phyloP scores from a whole-genome alignment of 352 stramenopile genomes.

The Globisporangium iwayamae region DNA sequence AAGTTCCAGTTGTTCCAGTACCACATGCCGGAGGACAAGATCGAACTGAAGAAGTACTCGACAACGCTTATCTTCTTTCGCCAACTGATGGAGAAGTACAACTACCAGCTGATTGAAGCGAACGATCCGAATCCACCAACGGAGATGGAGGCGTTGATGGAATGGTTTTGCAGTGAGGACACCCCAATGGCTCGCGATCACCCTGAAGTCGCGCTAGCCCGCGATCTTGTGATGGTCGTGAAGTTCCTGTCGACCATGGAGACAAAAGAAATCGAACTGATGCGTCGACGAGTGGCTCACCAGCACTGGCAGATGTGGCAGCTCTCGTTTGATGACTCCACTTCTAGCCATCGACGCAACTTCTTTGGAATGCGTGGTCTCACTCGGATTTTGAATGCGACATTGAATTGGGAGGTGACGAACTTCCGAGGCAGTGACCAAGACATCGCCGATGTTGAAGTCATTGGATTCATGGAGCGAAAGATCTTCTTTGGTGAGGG shows the following conservation, averaged over 20 bases:
- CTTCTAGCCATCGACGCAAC: conserved; percentile 64
- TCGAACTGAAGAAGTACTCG: conserved; percentile 88
- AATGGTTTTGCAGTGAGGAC: conserved; percentile 83
- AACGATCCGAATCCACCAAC: conserved; percentile 77
- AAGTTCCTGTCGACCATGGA: conserved; percentile 91
- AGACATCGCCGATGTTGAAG: conserved; percentile 87
- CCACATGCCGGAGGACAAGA: conserved; percentile 87
- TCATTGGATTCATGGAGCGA: conserved; percentile 83
- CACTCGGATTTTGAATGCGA: conserved; percentile 57
- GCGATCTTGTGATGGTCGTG: conserved; percentile 80
- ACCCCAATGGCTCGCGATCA: conserved; percentile 81
- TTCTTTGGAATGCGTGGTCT: conserved; percentile 77
- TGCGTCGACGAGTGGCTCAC: conserved; percentile 70
- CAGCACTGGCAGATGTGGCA: conserved; percentile 88
- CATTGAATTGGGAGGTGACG: conserved; percentile 83
- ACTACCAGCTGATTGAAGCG: conserved; percentile 81
- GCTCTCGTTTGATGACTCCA: conserved; percentile 84
- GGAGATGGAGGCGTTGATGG: conserved; percentile 90
- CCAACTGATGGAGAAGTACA: conserved; percentile 79
- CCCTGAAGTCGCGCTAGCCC: conserved; percentile 70
- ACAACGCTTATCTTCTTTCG: conserved; percentile 86
- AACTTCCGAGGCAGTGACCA: conserved; percentile 87
- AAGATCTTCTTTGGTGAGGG: conserved; percentile 89
- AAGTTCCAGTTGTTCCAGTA: conserved; percentile 83
- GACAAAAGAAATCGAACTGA: conserved; percentile 86